These are phyloP conservation scores for Lobosporangium transversale DNA, from an alignment of 192 early-diverging fungal species.

Conservation along the genomic window DNA sequence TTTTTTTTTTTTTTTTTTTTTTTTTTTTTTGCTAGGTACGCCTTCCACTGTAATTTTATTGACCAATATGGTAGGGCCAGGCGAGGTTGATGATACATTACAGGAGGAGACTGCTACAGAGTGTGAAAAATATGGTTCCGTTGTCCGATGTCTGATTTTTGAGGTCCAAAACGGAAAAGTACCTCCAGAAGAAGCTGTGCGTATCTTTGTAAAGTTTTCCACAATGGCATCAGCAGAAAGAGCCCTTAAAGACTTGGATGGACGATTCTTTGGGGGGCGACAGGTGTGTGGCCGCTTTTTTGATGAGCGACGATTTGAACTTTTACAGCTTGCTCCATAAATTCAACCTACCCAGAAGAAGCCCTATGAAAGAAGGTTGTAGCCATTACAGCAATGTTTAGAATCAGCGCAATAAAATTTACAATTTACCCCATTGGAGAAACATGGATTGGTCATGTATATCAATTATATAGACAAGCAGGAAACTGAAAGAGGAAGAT, in stretches of 20 bases:
- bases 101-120: conserved; percentile 82
- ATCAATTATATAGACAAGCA: no score
- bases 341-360: neutral
- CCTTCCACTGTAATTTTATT: conserved; percentile 65
- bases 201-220: conserved; percentile 83
- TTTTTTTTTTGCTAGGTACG: conserved; percentile 1
- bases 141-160: conserved; percentile 72
- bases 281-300: conserved; percentile 70
- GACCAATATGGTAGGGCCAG: conserved; percentile 82
- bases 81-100: conserved; percentile 79
- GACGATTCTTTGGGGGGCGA: conserved; percentile 82
- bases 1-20: neutral
- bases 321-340: conserved; percentile 64
- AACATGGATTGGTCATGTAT: no score
- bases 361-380: neutral
- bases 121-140: conserved; percentile 81
- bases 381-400: no score
- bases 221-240: conserved; percentile 57
- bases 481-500: no score
- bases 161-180: conserved; percentile 68
- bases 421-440: no score
- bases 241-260: conserved; percentile 68
- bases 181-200: conserved; percentile 73
- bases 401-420: no score
- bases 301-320: conserved; percentile 66